Percentiles rank a stretch among this genome's conserved stretches.
Evolutionary conservation across 441 rosid genomes (phyloP).

Genomic region (Syzygium syzygioides): DNA sequence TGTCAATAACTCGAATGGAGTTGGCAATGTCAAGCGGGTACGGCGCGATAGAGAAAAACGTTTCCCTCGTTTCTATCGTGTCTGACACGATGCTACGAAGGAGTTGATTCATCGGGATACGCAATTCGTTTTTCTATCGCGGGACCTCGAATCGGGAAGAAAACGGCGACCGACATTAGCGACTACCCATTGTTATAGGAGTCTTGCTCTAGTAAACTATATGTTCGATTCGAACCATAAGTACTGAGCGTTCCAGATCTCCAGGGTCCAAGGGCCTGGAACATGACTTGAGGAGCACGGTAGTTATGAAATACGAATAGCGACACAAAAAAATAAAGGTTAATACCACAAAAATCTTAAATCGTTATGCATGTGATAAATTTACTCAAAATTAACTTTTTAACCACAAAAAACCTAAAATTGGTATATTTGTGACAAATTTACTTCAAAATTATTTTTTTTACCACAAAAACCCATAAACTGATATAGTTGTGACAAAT

Average conservation of each 20-base stretch:
- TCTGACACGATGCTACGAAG: background rate
- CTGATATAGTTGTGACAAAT: too few relatives aligned
- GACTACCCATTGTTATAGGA: background rate
- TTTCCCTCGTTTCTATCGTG: background rate
- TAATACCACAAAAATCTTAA: too few relatives aligned
- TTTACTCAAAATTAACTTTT: too few relatives aligned
- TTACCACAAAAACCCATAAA: too few relatives aligned
- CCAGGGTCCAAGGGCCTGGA: background rate
- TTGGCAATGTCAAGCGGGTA: background rate
- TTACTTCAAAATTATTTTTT: too few relatives aligned
- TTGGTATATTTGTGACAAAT: too few relatives aligned
- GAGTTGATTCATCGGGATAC: background rate
- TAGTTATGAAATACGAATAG: background rate
- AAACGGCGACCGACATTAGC: too few relatives aligned
- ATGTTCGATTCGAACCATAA: accelerated
- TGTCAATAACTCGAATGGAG: background rate
- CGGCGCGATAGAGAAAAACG: background rate
- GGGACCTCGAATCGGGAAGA: background rate
- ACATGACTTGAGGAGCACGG: background rate
- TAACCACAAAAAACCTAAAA: too few relatives aligned
- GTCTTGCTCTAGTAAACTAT: accelerated
- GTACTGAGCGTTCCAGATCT: background rate
- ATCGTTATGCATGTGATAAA: too few relatives aligned
- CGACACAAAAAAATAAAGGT: background rate
- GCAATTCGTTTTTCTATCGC: background rate